These are phyloP conservation scores for Trichosporon sp. DNA, from an alignment of 1,284 basidiomycete genomes.

Conservation along the genomic window DNA sequence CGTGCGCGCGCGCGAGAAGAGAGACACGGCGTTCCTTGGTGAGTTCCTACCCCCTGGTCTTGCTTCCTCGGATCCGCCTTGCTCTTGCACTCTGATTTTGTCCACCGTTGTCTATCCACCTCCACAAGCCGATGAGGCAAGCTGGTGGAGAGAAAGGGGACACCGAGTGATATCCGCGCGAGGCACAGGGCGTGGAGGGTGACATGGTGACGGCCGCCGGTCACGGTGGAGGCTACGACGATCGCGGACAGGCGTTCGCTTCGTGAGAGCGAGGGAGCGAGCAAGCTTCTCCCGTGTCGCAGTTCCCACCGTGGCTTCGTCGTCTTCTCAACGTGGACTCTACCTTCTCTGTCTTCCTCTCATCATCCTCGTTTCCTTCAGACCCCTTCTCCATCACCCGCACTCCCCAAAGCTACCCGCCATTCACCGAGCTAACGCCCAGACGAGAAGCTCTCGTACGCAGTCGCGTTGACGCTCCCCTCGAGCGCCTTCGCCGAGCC, in stretches of 20 bases:
- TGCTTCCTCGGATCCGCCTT: too few relatives aligned
- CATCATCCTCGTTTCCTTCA: background rate
- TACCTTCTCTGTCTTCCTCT: background rate
- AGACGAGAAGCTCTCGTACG: conserved; percentile 70
- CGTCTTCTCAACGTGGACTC: conserved; percentile 27
- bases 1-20: conserved; percentile 51
- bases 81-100: too few relatives aligned
- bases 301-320: conserved; percentile 56
- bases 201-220: too few relatives aligned
- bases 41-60: conserved; percentile 36
- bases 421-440: background rate
- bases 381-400: background rate
- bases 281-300: background rate
- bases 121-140: too few relatives aligned
- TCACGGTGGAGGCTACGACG: too few relatives aligned
- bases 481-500: background rate
- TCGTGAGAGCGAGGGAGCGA: background rate
- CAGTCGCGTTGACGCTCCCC: conserved; percentile 59
- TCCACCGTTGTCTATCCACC: too few relatives aligned
- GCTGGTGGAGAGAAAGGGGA: too few relatives aligned
- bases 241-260: background rate
- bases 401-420: background rate
- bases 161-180: too few relatives aligned
- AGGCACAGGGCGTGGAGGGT: too few relatives aligned
- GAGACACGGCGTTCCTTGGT: conserved; percentile 62